These are phyloP conservation scores for Pontederia paniculata DNA, from an alignment of 176 grass and related monocot species.

Conservation along the genomic window DNA sequence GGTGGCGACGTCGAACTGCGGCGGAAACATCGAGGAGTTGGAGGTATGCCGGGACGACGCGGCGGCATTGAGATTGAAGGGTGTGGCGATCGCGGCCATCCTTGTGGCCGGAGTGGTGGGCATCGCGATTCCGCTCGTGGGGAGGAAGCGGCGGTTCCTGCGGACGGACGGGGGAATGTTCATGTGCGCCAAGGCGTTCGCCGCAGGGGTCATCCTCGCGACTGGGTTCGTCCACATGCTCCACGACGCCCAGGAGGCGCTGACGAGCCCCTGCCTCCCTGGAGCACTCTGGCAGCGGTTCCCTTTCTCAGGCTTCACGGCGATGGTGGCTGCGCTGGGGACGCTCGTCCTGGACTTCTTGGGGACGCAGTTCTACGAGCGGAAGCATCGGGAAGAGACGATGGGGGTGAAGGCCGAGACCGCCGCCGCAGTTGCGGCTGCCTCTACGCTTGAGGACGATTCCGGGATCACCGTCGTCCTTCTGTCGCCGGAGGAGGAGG, in stretches of 20 bases:
- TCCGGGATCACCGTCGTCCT: conserved; percentile 14
- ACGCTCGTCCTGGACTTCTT: conserved; percentile 63
- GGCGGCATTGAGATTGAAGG: conserved; percentile 39
- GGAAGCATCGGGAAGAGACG: conserved; percentile 36
- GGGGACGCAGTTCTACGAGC: conserved; percentile 52
- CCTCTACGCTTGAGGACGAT: conserved; percentile 23
- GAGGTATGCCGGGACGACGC: conserved; percentile 35
- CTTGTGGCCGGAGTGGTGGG: conserved; percentile 40
- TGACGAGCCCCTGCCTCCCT: conserved; percentile 44
- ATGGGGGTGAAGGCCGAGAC: conserved; percentile 41
- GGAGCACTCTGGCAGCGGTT: conserved; percentile 28
- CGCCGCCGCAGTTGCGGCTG: conserved; percentile 22
- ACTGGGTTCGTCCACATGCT: conserved; percentile 82
- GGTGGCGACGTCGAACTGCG: too few relatives aligned
- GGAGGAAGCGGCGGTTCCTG: conserved; percentile 39
- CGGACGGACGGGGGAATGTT: conserved; percentile 37
- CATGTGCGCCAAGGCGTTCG: conserved; percentile 43
- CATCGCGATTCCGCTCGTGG: conserved; percentile 39
- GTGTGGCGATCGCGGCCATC: conserved; percentile 36
- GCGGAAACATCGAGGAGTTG: neutral
- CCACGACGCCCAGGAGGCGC: conserved; percentile 37
- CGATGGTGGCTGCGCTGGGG: conserved; percentile 58
- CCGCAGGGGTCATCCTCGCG: conserved; percentile 63
- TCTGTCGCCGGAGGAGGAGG: neutral
- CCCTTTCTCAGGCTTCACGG: conserved; percentile 58